A percentile compares a stretch with the other conserved stretches of the same genome.
Conservation (phyloP, 805 yeast genomes). For the Ogataea pignaliae region DNA sequence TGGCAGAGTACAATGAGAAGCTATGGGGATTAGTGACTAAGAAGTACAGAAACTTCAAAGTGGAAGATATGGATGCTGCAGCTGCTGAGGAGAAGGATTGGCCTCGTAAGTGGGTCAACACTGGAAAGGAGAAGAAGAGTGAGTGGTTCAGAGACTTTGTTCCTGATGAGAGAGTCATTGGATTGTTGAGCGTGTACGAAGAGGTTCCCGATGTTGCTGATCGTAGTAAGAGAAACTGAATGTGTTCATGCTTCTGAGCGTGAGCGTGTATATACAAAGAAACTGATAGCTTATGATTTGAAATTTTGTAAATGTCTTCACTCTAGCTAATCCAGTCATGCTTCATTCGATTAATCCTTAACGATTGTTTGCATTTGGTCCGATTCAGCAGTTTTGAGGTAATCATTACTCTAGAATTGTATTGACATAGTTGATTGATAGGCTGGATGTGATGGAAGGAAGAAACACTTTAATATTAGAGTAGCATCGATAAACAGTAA, state of each 20-base stretch:
- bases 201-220: neutral
- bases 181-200: constrained; percentile 45
- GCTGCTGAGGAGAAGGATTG: constrained; percentile 75
- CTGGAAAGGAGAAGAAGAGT: constrained; percentile 66
- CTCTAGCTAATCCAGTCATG: neutral
- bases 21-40: constrained; percentile 30
- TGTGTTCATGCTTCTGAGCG: too few relatives aligned
- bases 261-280: too few relatives aligned
- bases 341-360: neutral
- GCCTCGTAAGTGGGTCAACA: constrained; percentile 81
- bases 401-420: too few relatives aligned
- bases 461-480: too few relatives aligned
- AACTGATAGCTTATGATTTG: neutral
- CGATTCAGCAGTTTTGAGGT: too few relatives aligned
- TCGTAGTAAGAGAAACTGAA: neutral
- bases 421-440: too few relatives aligned
- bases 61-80: constrained; percentile 38
- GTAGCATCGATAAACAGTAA: too few relatives aligned
- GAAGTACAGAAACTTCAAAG: constrained; percentile 49
- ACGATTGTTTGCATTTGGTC: too few relatives aligned
- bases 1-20: constrained; percentile 26
- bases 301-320: neutral
- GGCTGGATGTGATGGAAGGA: too few relatives aligned
- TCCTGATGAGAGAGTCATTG: constrained; percentile 63
- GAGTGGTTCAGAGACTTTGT: constrained; percentile 83